phyloP scores from a whole-genome alignment of 75 land plant genomes.

The Gnetum montanum region DNA sequence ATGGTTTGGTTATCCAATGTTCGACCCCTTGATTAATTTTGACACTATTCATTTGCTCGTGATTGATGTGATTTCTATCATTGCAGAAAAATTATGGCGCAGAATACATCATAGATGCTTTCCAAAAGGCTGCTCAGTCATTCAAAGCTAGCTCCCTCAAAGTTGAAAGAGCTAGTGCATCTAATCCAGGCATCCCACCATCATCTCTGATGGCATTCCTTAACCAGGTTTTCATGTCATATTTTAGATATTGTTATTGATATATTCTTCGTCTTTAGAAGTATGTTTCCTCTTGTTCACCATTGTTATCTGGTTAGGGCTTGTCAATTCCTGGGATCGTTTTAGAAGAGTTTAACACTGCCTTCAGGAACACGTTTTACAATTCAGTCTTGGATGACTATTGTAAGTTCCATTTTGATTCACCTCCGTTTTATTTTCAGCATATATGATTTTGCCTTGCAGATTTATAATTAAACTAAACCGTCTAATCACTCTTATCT shows the following conservation, averaged over 20 bases:
- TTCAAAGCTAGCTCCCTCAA: conserved; percentile 24
- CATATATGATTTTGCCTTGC: neutral
- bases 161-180: conserved; percentile 38
- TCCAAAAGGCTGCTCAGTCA: conserved; percentile 49
- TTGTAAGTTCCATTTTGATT: conserved; percentile 24
- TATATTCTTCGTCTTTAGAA: neutral
- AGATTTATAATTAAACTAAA: neutral
- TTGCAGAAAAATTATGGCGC: conserved; percentile 41
- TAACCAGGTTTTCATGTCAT: conserved; percentile 41
- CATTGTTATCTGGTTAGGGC: conserved; percentile 35
- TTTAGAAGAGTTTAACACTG: conserved; percentile 79
- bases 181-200: conserved; percentile 96
- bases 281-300: neutral
- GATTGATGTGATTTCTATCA: no score
- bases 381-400: conserved; percentile 73
- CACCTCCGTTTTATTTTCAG: neutral
- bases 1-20: no score
- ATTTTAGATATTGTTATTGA: neutral
- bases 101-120: conserved; percentile 40
- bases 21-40: no score
- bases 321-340: conserved; percentile 59
- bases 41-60: no score
- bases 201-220: conserved; percentile 88
- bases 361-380: conserved; percentile 62
- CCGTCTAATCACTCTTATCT: no score